A percentile compares a stretch with the other conserved stretches of the same genome.
Conservation (phyloP, 1,284 basidiomycete species). For the Trametes sp. region DNA sequence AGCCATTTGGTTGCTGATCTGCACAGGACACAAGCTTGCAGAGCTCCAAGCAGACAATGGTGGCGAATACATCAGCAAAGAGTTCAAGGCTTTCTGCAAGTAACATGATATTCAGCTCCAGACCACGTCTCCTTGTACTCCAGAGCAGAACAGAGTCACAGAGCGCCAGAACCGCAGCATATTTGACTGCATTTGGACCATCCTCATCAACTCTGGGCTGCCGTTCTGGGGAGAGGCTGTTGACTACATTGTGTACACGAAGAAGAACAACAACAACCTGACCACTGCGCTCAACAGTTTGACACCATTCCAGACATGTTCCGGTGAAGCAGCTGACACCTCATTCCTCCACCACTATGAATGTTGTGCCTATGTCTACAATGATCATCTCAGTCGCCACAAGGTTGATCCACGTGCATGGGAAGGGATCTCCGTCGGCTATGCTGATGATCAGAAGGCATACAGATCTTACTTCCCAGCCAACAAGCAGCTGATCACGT, state of each 20-base stretch:
- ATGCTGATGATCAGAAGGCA: conserved; percentile 7
- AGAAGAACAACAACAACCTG: conserved; percentile 38
- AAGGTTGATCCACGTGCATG: conserved; percentile 41
- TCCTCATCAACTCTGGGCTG: conserved; percentile 37
- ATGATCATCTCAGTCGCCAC: conserved; percentile 10
- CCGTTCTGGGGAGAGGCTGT: conserved; percentile 50
- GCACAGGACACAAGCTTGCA: conserved; percentile 13
- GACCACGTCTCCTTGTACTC: conserved; percentile 30
- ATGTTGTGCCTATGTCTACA: conserved; percentile 15
- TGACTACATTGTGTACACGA: conserved; percentile 42
- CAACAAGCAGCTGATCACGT: background rate
- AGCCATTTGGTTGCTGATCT: background rate
- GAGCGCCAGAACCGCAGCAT: conserved; percentile 46
- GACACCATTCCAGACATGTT: conserved; percentile 42
- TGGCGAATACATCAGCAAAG: conserved; percentile 18
- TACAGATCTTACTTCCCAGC: conserved; percentile 10
- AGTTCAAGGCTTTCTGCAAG: conserved; percentile 23
- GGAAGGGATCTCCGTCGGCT: conserved; percentile 13
- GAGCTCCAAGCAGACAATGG: conserved; percentile 29
- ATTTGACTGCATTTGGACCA: conserved; percentile 30
- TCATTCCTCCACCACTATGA: conserved; percentile 20
- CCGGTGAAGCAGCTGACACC: conserved; percentile 39
- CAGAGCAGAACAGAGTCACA: conserved; percentile 42
- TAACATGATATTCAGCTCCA: conserved; percentile 21
- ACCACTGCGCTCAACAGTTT: conserved; percentile 39